A percentile compares a stretch with the other conserved stretches of the same genome.
These are phyloP conservation scores for Tuber umbilicatum DNA, from an alignment of 495 filamentous ascomycete genomes.

Conservation along the genomic window DNA sequence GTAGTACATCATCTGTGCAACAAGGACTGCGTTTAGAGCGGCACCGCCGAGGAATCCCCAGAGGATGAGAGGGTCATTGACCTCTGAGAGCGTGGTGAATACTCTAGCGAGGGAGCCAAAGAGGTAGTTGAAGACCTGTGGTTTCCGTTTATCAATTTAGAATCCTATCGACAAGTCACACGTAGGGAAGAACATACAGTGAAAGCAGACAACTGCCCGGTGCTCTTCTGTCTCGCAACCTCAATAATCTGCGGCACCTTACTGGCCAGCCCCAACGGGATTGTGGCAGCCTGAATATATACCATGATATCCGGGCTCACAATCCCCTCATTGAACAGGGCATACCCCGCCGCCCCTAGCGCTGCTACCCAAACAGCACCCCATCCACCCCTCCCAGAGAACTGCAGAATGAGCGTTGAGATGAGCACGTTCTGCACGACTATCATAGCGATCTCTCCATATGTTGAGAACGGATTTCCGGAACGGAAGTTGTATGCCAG, in stretches of 20 bases:
- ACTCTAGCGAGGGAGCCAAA: slow-evolving; percentile 83
- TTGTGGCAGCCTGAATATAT: slow-evolving; percentile 77
- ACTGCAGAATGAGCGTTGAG: slow-evolving; percentile 72
- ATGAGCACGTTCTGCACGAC: slow-evolving; percentile 86
- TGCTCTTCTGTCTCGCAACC: slow-evolving; percentile 75
- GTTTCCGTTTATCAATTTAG: slow-evolving; percentile 1
- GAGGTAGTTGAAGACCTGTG: slow-evolving; percentile 95
- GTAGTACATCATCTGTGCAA: slow-evolving; percentile 89
- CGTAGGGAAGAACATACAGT: slow-evolving; percentile 59
- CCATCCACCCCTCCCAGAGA: slow-evolving; percentile 54
- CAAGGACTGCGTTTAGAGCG: slow-evolving; percentile 75
- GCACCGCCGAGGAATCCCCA: slow-evolving; percentile 89
- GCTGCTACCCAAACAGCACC: slow-evolving; percentile 71
- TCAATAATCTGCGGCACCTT: slow-evolving; percentile 87
- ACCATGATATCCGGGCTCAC: slow-evolving; percentile 62
- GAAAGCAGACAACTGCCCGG: slow-evolving; percentile 92
- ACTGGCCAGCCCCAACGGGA: slow-evolving; percentile 71
- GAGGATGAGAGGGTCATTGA: slow-evolving; percentile 88
- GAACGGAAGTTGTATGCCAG: slow-evolving; percentile 85
- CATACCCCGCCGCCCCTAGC: slow-evolving; percentile 58
- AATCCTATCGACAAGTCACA: slow-evolving; percentile 1
- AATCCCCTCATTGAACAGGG: slow-evolving; percentile 62
- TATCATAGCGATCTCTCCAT: slow-evolving; percentile 87
- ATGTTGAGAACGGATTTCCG: slow-evolving; percentile 90
- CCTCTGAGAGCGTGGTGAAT: slow-evolving; percentile 94